Percentiles rank a stretch among this genome's conserved stretches.
phyloP scores from a whole-genome alignment of 2,329 filamentous ascomycete genomes.

The Xylariaceae sp. region DNA sequence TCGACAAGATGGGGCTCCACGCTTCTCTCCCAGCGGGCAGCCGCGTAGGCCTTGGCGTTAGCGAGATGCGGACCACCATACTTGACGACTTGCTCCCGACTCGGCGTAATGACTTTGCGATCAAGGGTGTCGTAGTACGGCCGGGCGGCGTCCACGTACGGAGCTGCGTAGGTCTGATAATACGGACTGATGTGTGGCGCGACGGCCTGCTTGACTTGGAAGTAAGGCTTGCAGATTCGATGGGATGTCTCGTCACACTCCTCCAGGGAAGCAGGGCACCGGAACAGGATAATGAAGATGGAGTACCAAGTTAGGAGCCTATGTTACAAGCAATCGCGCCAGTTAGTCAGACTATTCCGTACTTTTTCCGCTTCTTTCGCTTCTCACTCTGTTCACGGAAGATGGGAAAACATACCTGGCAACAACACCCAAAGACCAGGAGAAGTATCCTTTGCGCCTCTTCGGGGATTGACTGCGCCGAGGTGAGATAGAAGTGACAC shows the following conservation, averaged over 20 bases:
- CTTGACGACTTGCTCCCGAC: constrained; percentile 58
- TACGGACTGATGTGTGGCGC: constrained; percentile 77
- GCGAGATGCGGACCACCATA: constrained; percentile 71
- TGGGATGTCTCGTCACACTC: constrained; percentile 66
- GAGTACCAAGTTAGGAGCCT: constrained; percentile 83
- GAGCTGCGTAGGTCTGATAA: constrained; percentile 76
- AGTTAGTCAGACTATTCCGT: constrained; percentile 1
- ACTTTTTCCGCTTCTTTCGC: background rate
- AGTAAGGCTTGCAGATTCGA: constrained; percentile 77
- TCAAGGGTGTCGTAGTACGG: constrained; percentile 67
- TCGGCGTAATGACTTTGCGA: constrained; percentile 63
- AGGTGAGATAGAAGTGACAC: constrained; percentile 31
- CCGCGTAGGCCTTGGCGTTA: constrained; percentile 60
- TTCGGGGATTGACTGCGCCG: constrained; percentile 28
- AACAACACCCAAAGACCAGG: constrained; percentile 43
- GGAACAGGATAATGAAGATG: constrained; percentile 73
- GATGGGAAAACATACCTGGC: constrained; percentile 40
- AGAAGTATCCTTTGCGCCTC: constrained; percentile 31
- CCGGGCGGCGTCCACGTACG: constrained; percentile 69
- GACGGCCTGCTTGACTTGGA: constrained; percentile 56
- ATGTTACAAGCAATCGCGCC: constrained; percentile 9
- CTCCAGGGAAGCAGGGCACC: constrained; percentile 68
- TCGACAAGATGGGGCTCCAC: constrained; percentile 69
- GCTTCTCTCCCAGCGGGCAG: constrained; percentile 71
- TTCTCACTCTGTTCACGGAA: too few species aligned